These are phyloP conservation scores for Stromatinia cepivora DNA, from an alignment of 2,329 filamentous ascomycete genomes.

Conservation along the genomic window DNA sequence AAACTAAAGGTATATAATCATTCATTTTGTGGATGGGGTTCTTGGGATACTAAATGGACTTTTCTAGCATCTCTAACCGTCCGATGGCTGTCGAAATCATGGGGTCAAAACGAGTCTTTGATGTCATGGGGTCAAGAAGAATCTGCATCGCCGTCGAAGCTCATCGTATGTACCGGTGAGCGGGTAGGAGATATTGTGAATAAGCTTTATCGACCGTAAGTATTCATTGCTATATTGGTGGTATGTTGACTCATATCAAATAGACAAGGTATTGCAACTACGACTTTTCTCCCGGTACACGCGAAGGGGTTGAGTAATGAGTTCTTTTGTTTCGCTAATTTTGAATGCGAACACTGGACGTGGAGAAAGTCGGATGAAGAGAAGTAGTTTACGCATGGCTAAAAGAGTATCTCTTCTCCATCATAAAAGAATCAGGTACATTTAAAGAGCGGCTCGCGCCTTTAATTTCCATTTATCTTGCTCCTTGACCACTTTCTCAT, in stretches of 20 bases:
- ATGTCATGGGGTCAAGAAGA: conserved; percentile 17
- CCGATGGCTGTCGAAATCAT: conserved; percentile 64
- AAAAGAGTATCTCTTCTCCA: not conserved
- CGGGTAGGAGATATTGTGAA: conserved; percentile 65
- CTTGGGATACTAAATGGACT: not conserved
- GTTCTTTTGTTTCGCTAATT: conserved; percentile 79
- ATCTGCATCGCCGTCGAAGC: conserved; percentile 26
- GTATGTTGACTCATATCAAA: conserved; percentile 38
- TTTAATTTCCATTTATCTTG: conserved; percentile 49
- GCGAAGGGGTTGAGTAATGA: conserved; percentile 76
- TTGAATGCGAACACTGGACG: conserved; percentile 59
- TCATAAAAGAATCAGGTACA: not conserved
- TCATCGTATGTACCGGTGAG: conserved; percentile 77
- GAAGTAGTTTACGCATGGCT: conserved; percentile 7
- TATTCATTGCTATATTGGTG: conserved; percentile 35
- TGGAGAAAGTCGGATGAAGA: conserved; percentile 36
- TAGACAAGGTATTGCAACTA: conserved; percentile 48
- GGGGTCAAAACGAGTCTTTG: conserved; percentile 25
- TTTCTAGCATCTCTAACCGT: conserved; percentile 67
- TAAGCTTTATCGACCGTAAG: conserved; percentile 66
- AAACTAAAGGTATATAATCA: conserved; percentile 63
- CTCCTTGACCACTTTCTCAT: conserved; percentile 61
- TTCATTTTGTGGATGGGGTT: not conserved
- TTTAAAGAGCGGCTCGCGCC: conserved; percentile 47
- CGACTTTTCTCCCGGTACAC: conserved; percentile 68